Conservation (phyloP, 2,329 filamentous ascomycete genomes). For the Claviceps sp. region DNA sequence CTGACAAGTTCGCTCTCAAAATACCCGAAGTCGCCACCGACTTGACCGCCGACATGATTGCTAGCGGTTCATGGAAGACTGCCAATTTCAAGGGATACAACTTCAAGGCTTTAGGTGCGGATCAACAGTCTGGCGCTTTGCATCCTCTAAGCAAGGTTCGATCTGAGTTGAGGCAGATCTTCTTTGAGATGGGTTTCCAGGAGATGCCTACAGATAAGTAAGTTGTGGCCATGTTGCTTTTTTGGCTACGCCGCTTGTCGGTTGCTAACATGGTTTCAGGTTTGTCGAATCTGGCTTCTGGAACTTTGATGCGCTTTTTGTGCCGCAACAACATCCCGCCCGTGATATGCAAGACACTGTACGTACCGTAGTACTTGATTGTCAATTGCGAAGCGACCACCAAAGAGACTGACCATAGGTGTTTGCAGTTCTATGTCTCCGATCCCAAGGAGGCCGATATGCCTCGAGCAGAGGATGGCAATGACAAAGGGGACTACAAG, state of each 20-base stretch:
- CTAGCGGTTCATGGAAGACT: constrained; percentile 80
- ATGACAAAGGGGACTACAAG: constrained; percentile 53
- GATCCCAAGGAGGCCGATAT: constrained; percentile 68
- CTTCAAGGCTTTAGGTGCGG: constrained; percentile 57
- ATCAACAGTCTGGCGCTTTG: constrained; percentile 47
- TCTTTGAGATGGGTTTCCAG: constrained; percentile 98
- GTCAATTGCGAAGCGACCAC: neutral
- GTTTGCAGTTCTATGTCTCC: constrained; percentile 67
- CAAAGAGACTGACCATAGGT: neutral
- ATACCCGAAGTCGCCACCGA: constrained; percentile 91
- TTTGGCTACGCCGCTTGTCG: too few relatives aligned
- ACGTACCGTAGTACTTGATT: neutral
- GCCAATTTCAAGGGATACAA: constrained; percentile 73
- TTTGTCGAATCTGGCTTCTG: constrained; percentile 97
- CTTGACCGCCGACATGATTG: constrained; percentile 84
- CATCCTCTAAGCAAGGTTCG: constrained; percentile 86
- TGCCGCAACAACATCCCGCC: constrained; percentile 89
- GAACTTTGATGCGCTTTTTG: constrained; percentile 93
- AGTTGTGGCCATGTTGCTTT: neutral
- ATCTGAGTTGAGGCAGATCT: constrained; percentile 90
- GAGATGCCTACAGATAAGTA: constrained; percentile 86
- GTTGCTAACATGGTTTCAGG: neutral
- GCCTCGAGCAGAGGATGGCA: constrained; percentile 34
- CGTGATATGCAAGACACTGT: constrained; percentile 87
- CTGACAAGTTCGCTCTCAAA: constrained; percentile 75